phyloP scores from a whole-genome alignment of 306 rosid species.

The Ormosia semicastrata region DNA sequence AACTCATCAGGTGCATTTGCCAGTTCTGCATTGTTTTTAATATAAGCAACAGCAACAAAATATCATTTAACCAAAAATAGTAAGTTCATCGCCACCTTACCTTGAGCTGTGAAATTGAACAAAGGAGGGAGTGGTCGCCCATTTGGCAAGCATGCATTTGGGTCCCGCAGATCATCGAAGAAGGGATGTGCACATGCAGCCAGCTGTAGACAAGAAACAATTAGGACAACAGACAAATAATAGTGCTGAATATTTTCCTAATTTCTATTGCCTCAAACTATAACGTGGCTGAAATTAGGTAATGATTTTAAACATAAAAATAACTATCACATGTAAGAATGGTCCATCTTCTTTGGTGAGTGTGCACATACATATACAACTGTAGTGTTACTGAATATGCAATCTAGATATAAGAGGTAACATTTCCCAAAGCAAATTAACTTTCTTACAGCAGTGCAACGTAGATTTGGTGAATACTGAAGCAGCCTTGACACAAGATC shows the following conservation, averaged over 20 bases:
- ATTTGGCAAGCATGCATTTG: slow-evolving; percentile 62
- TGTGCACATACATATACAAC: background rate
- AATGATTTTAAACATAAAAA: background rate
- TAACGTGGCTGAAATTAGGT: background rate
- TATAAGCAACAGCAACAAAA: slow-evolving; percentile 22
- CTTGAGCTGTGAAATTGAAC: slow-evolving; percentile 83
- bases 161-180: slow-evolving; percentile 78
- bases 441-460: slow-evolving; percentile 84
- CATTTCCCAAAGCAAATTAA: background rate
- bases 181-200: slow-evolving; percentile 93
- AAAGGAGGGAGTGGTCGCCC: slow-evolving; percentile 76
- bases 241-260: background rate
- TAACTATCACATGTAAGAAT: background rate
- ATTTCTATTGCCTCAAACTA: background rate
- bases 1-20: slow-evolving; percentile 67
- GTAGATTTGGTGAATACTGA: slow-evolving; percentile 89
- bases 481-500: slow-evolving; percentile 94
- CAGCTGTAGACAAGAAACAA: slow-evolving; percentile 49
- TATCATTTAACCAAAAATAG: background rate
- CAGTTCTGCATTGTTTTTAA: slow-evolving; percentile 50
- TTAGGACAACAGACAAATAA: slow-evolving; percentile 11
- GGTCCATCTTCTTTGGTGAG: background rate
- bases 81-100: slow-evolving; percentile 31
- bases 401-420: background rate
- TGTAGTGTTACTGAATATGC: background rate